Percentiles rank a stretch among this genome's conserved stretches.
These are phyloP conservation scores for Coemansia sp. DNA, from an alignment of 371 early-diverging fungal genomes.

Conservation along the genomic window DNA sequence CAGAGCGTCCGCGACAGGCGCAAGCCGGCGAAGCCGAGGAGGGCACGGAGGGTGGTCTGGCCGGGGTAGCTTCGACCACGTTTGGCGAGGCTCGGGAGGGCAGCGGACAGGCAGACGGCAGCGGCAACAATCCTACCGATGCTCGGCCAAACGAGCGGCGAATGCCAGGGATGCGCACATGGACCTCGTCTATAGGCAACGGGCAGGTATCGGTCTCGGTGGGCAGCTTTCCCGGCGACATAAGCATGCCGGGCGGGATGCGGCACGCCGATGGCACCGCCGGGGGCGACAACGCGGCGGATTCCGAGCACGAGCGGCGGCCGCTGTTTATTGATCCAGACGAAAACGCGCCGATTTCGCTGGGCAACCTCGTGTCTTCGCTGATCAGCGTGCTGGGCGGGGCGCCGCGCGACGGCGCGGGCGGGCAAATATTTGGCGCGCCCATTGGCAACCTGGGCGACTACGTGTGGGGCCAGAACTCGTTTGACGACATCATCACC, in stretches of 20 bases:
- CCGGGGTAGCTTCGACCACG: slow-evolving; percentile 2
- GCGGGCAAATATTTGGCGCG: slow-evolving; percentile 37
- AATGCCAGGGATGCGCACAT: slow-evolving; percentile 33
- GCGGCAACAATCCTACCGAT: not conserved
- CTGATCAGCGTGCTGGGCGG: slow-evolving; percentile 40
- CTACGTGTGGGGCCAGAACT: slow-evolving; percentile 54
- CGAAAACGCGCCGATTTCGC: slow-evolving; percentile 39
- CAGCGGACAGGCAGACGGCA: not conserved
- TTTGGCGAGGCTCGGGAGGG: not conserved
- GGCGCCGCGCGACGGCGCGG: slow-evolving; percentile 26
- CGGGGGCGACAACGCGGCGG: not conserved
- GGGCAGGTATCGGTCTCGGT: slow-evolving; percentile 36
- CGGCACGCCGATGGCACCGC: not conserved
- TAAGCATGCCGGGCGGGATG: not conserved
- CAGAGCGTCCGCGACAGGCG: not conserved
- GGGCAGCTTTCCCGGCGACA: slow-evolving; percentile 9
- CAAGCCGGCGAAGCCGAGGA: not conserved
- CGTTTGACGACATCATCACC: slow-evolving; percentile 74
- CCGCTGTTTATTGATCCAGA: slow-evolving; percentile 49
- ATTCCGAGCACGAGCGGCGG: slow-evolving; percentile 18
- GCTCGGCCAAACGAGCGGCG: slow-evolving; percentile 3
- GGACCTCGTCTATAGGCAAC: slow-evolving; percentile 35
- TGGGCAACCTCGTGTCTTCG: slow-evolving; percentile 44
- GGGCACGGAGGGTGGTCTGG: not conserved
- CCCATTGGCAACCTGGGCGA: slow-evolving; percentile 50